Conservation (phyloP, 352 stramenopile species). For the Saprolegnia parasitica region DNA sequence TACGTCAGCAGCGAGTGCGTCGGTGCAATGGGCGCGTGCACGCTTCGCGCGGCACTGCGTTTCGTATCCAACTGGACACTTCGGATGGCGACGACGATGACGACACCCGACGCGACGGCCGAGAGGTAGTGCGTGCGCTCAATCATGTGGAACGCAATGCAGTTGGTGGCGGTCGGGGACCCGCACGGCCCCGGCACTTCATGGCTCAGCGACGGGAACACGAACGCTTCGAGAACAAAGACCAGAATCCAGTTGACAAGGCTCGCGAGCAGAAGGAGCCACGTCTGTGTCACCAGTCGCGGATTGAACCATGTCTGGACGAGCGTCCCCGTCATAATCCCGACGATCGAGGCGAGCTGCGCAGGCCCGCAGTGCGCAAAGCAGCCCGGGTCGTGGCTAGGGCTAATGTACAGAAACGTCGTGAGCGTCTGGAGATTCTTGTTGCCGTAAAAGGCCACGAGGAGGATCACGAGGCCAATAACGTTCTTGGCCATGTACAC, state of each 20-base stretch:
- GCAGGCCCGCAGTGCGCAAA: constrained; percentile 28
- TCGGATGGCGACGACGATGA: constrained; percentile 19
- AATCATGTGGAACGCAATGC: constrained; percentile 25
- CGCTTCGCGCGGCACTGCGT: too few relatives aligned
- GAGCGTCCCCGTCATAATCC: constrained; percentile 31
- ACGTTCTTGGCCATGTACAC: constrained; percentile 34
- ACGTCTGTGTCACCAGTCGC: constrained; percentile 28
- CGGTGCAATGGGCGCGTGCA: neutral
- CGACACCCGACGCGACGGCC: constrained; percentile 14
- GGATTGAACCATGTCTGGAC: constrained; percentile 32
- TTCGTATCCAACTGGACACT: neutral
- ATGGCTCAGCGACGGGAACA: neutral
- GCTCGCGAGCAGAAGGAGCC: constrained; percentile 25
- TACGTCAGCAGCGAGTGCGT: neutral
- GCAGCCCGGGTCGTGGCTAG: constrained; percentile 4
- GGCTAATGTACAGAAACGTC: constrained; percentile 30
- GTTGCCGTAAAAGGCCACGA: constrained; percentile 32
- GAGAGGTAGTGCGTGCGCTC: constrained; percentile 29
- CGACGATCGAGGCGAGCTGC: constrained; percentile 30
- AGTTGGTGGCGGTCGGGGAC: constrained; percentile 29
- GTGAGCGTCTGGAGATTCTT: constrained; percentile 33
- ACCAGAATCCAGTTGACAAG: constrained; percentile 30
- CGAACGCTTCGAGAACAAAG: constrained; percentile 31
- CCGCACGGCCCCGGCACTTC: constrained; percentile 24
- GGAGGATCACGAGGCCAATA: constrained; percentile 29